A percentile compares a stretch with the other conserved stretches of the same genome.
phyloP scores from a whole-genome alignment of 768 basidiomycete genomes.

The Cystobasidium tubakii region DNA sequence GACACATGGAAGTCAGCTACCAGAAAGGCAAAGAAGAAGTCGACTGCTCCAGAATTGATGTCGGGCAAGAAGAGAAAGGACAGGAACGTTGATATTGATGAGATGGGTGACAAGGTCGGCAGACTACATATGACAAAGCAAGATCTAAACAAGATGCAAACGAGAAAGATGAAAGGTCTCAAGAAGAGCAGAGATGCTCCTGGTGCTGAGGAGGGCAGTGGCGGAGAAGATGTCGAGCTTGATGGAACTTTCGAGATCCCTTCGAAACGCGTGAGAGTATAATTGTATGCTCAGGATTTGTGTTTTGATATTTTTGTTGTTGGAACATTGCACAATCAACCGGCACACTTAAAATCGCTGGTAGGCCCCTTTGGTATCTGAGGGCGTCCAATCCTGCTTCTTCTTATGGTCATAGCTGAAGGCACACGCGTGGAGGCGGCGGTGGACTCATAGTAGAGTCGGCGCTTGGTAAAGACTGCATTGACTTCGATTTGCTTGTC shows the following conservation, averaged over 20 bases:
- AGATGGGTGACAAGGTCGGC: conserved; percentile 93
- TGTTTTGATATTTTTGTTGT: background rate
- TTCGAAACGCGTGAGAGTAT: conserved; percentile 1
- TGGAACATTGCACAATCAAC: background rate
- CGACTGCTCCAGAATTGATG: conserved; percentile 76
- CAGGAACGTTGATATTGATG: conserved; percentile 86
- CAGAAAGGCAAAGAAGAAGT: conserved; percentile 78
- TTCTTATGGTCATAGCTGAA: conserved; percentile 4
- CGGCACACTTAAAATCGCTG: no score
- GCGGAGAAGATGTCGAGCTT: conserved; percentile 10
- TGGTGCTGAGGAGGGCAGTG: background rate
- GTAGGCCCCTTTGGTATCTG: no score
- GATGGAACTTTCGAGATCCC: conserved; percentile 15
- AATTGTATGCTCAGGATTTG: background rate
- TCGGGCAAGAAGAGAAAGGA: conserved; percentile 70
- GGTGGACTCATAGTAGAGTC: conserved; percentile 33
- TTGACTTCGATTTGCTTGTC: conserved; percentile 17
- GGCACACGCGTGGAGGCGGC: conserved; percentile 29
- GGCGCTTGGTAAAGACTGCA: conserved; percentile 1
- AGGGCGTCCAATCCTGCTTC: conserved; percentile 7
- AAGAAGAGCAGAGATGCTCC: conserved; percentile 49
- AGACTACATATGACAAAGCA: conserved; percentile 82
- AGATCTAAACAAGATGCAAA: conserved; percentile 77
- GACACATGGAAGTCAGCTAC: conserved; percentile 75
- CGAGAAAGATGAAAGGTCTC: conserved; percentile 93